Evolutionary conservation across 192 early-diverging fungal species (phyloP).

Genomic region (Gonapodya sp.): DNA sequence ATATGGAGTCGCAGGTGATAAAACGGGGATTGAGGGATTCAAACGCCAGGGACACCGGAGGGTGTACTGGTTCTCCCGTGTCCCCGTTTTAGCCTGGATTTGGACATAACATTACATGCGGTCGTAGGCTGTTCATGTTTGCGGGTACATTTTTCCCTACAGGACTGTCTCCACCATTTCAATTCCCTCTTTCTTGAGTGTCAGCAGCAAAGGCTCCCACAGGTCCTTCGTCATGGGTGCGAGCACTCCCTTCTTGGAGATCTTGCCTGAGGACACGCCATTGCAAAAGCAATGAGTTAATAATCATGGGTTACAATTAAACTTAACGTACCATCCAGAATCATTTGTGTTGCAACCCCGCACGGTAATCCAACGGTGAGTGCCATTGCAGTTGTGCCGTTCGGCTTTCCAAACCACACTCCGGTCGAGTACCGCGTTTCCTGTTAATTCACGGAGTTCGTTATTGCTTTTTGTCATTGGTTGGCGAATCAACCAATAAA

Average conservation of each 20-base stretch:
- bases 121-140: too few relatives aligned
- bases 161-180: background rate
- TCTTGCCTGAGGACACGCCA: slow-evolving; percentile 16
- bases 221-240: slow-evolving; percentile 85
- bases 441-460: slow-evolving; percentile 18
- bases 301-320: slow-evolving; percentile 25
- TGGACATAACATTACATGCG: too few relatives aligned
- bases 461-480: slow-evolving; percentile 11
- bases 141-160: too few relatives aligned
- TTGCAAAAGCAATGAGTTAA: slow-evolving; percentile 13
- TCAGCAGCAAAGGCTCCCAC: slow-evolving; percentile 80
- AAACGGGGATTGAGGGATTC: background rate
- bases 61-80: too few relatives aligned
- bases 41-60: too few relatives aligned
- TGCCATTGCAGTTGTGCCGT: slow-evolving; percentile 90
- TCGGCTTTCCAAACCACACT: slow-evolving; percentile 83
- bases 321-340: slow-evolving; percentile 80
- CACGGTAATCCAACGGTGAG: slow-evolving; percentile 94
- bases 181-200: slow-evolving; percentile 72
- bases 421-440: slow-evolving; percentile 89
- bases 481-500: background rate
- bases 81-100: too few relatives aligned
- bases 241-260: slow-evolving; percentile 66
- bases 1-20: background rate
- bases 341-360: slow-evolving; percentile 86